A percentile compares a stretch with the other conserved stretches of the same genome.
Conservation (phyloP, 345 rosid species). For the Gossypium raimondii region DNA sequence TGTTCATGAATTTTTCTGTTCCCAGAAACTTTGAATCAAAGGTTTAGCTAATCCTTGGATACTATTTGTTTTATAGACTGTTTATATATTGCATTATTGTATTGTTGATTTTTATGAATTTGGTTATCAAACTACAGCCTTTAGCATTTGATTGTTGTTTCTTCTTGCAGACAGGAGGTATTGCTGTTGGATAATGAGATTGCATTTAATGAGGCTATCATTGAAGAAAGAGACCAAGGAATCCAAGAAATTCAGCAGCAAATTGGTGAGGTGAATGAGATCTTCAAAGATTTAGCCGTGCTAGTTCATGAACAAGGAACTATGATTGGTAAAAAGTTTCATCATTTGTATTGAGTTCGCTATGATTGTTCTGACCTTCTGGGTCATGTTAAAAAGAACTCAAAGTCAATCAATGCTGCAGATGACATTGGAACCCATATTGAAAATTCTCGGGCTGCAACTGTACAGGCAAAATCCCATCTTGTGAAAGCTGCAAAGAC, state of each 20-base stretch:
- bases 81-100: neutral
- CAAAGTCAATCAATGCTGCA: constrained; percentile 23
- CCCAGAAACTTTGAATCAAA: neutral
- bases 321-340: constrained; percentile 56
- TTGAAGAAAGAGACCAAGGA: constrained; percentile 95
- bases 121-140: neutral
- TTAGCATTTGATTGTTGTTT: constrained; percentile 12
- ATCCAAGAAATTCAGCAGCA: constrained; percentile 91
- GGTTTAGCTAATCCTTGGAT: neutral
- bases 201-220: constrained; percentile 78
- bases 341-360: constrained; percentile 1
- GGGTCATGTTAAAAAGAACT: constrained; percentile 5
- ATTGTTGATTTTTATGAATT: neutral
- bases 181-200: constrained; percentile 82
- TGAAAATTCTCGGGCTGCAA: constrained; percentile 68
- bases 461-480: constrained; percentile 68
- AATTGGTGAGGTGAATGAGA: constrained; percentile 92
- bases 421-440: constrained; percentile 81
- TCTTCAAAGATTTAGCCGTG: constrained; percentile 92
- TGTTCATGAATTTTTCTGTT: neutral
- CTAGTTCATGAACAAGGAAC: constrained; percentile 87
- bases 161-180: constrained; percentile 69
- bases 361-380: neutral
- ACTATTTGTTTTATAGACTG: neutral
- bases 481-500: constrained; percentile 81